Base-by-base conservation (phyloP, 2,329 filamentous ascomycete genomes). In the Penicillium paneum region DNA sequence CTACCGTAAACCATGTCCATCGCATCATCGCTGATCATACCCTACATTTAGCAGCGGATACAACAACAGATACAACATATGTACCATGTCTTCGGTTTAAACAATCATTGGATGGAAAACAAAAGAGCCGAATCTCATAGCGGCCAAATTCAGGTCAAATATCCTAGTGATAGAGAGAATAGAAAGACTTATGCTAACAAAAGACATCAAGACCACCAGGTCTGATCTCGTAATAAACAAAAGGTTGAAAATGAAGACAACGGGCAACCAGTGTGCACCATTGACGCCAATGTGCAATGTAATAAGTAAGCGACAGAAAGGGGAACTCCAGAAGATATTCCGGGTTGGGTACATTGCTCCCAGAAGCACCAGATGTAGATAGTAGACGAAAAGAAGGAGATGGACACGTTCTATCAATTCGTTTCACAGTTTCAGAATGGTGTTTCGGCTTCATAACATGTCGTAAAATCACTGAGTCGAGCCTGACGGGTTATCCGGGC, bases 211-310 rank as follows among this genome's bases (percentile, higher is more conserved):
- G 49, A 56, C 53, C 48, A 17, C 60, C 49, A 51, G 49, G 54
- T 55, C 59, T 31, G 46, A 51, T 53, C 24, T 49, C 49, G 44
- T 48, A 51, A 35, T 21, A 39, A 47, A 52, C 39, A 56, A 40
- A 42, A 49, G 36, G 21, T 55, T 50, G 19, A 55, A 50, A 36
- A 36, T 24, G 15, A 34, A 17, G 47, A 52, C 55, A 52, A 45
- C 32, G 38, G 28, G 43, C 29, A 15, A 45, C 13, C 38, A 38
- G 31, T 55, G 47, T 40, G 54, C 53, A 48, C 55, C 50, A 58
- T 45, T 58, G 57, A 65, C 61, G 64, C 60, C 62, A 60, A 60
- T 58, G 52, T 60, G 51, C 39, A 52, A 58, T 58, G 50, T 52
- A 54, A 58, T 55, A 54, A 64, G 60, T 36, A 49, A 57, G 44